phyloP scores from a whole-genome alignment of 129 eudicot species.

The Logfia minima region DNA sequence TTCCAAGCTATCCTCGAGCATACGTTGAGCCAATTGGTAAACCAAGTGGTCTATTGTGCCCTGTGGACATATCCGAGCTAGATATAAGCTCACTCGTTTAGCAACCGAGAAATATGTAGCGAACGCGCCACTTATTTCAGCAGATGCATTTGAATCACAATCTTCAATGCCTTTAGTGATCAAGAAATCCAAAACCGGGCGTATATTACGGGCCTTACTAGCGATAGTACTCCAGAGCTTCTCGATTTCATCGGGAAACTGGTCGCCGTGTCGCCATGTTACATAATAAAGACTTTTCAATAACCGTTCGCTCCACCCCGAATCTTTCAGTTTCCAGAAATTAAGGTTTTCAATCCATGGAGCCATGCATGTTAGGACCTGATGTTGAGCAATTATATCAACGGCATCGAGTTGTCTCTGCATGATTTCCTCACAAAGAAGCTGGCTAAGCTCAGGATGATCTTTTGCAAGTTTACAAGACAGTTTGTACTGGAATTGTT shows the following conservation, averaged over 20 bases:
- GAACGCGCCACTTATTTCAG: constrained; percentile 98
- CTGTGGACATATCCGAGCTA: constrained; percentile 96
- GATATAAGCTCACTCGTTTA: constrained; percentile 85
- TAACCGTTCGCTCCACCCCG: constrained; percentile 94
- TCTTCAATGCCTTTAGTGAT: constrained; percentile 97
- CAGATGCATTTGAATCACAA: constrained; percentile 95
- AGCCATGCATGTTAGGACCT: constrained; percentile 98
- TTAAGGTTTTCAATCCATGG: constrained; percentile 98
- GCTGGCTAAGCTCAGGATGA: constrained; percentile 98
- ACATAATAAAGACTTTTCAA: constrained; percentile 89
- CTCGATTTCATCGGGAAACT: constrained; percentile 98
- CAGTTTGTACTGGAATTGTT: constrained; percentile 95
- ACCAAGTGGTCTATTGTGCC: constrained; percentile 97
- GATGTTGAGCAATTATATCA: constrained; percentile 98
- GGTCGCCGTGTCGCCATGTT: constrained; percentile 99
- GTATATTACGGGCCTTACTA: constrained; percentile 81
- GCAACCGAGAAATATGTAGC: constrained; percentile 98
- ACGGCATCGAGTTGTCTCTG: constrained; percentile 99
- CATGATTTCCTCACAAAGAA: constrained; percentile 97
- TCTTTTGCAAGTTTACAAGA: constrained; percentile 99
- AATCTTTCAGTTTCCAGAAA: constrained; percentile 94
- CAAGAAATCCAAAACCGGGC: constrained; percentile 94
- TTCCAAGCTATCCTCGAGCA: constrained; percentile 91
- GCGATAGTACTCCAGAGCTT: constrained; percentile 99
- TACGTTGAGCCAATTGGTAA: constrained; percentile 90